A percentile compares a stretch with the other conserved stretches of the same genome.
phyloP scores from a whole-genome alignment of 2,329 filamentous ascomycete genomes.

The Colletotrichum spaethianum region DNA sequence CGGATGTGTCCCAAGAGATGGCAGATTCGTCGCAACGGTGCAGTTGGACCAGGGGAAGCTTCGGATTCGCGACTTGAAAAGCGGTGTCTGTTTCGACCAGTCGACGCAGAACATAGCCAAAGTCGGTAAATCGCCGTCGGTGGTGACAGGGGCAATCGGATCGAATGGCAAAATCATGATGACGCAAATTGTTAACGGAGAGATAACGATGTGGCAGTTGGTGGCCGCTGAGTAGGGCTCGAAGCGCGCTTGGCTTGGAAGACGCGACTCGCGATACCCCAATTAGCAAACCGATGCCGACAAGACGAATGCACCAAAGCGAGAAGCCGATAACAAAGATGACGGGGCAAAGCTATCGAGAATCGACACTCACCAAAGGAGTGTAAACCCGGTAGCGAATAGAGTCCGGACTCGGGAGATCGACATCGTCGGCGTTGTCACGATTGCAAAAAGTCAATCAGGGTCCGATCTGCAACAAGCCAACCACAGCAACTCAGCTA shows the following conservation, averaged over 20 bases:
- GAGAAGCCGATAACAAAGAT: background rate
- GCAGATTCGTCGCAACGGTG: constrained; percentile 31
- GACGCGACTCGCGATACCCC: background rate
- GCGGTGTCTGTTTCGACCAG: constrained; percentile 35
- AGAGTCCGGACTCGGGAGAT: background rate
- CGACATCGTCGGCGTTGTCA: background rate
- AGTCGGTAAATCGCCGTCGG: constrained; percentile 29
- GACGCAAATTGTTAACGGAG: constrained; percentile 32
- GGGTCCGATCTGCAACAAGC: background rate
- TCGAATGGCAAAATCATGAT: constrained; percentile 21
- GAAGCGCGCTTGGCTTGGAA: background rate
- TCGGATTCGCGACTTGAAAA: constrained; percentile 21
- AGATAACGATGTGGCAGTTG: constrained; percentile 33
- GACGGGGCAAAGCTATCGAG: background rate
- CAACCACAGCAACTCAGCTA: background rate
- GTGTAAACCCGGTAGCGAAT: background rate
- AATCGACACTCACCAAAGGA: background rate
- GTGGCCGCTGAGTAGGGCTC: constrained; percentile 9
- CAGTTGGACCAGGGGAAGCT: constrained; percentile 31
- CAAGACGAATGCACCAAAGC: background rate
- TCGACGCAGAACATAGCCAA: constrained; percentile 38
- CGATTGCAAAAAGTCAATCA: background rate
- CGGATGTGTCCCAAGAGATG: constrained; percentile 19
- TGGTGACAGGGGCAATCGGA: constrained; percentile 18
- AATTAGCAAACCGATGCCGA: background rate